Percentiles rank a stretch among this genome's conserved stretches.
phyloP scores from a whole-genome alignment of 176 grass and related monocot species.

The Oryza coarctata region DNA sequence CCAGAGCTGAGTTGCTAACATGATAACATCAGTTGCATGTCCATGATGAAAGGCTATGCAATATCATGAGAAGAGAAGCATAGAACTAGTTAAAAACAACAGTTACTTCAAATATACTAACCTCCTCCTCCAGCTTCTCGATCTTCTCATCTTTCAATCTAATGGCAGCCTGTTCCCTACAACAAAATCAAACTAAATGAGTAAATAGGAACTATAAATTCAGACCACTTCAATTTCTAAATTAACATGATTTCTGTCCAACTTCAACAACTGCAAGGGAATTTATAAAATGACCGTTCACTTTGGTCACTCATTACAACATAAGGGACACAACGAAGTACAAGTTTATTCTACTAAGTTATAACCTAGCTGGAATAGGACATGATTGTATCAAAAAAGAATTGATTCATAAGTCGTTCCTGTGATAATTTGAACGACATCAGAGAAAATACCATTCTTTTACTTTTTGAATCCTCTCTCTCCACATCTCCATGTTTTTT shows the following conservation, averaged over 20 bases:
- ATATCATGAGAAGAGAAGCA: neutral
- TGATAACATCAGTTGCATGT: neutral
- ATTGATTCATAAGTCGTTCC: neutral
- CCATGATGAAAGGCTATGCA: neutral
- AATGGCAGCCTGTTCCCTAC: conserved; percentile 68
- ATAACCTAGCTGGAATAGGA: conserved; percentile 2
- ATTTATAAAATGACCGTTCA: neutral
- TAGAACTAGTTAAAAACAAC: neutral
- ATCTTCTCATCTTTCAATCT: conserved; percentile 72
- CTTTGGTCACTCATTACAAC: neutral
- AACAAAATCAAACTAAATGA: conserved; percentile 1
- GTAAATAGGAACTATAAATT: neutral
- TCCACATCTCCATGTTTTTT: conserved; percentile 76
- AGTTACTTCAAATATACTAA: conserved; percentile 36
- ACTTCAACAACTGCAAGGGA: conserved; percentile 12
- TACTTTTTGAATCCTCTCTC: conserved; percentile 53
- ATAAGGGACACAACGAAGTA: neutral
- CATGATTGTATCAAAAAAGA: conserved; percentile 19
- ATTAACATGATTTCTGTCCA: neutral
- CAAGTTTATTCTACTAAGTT: neutral
- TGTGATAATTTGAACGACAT: conserved; percentile 7
- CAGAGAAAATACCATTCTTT: conserved; percentile 59
- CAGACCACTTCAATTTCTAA: neutral
- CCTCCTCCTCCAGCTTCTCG: conserved; percentile 76
- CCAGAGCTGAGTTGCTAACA: neutral